These are phyloP conservation scores for Cercospora janseana DNA, from an alignment of 2,329 filamentous ascomycete genomes.

Conservation along the genomic window DNA sequence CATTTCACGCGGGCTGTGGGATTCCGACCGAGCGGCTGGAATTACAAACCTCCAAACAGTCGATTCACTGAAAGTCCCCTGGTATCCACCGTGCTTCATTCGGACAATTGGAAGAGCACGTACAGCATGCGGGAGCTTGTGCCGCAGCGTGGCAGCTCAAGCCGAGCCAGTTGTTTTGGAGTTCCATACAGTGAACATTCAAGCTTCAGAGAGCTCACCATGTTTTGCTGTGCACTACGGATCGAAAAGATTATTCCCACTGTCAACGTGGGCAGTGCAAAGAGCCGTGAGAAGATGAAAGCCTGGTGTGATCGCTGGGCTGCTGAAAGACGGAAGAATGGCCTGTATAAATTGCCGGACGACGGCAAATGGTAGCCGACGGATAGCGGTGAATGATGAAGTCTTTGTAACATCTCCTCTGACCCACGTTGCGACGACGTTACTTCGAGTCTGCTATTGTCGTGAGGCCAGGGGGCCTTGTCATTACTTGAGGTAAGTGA, in stretches of 20 bases:
- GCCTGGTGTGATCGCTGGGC: conserved; percentile 65
- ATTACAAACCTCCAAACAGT: conserved; percentile 70
- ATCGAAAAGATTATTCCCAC: conserved; percentile 92
- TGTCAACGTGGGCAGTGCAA: conserved; percentile 74
- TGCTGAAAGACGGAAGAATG: conserved; percentile 60
- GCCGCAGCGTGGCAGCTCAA: conserved; percentile 79
- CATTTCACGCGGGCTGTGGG: conserved; percentile 85
- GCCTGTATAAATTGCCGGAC: conserved; percentile 49
- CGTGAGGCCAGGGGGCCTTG: too few relatives aligned
- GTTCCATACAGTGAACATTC: conserved; percentile 96
- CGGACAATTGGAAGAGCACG: conserved; percentile 69
- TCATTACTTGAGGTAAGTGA: too few relatives aligned
- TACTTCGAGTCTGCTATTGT: too few relatives aligned
- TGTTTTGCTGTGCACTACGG: conserved; percentile 84
- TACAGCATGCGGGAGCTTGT: conserved; percentile 71
- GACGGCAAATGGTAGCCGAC: conserved; percentile 36
- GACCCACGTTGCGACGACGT: too few relatives aligned
- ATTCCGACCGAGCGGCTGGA: conserved; percentile 93
- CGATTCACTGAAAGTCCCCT: conserved; percentile 62
- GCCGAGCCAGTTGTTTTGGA: conserved; percentile 81
- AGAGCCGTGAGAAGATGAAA: conserved; percentile 65
- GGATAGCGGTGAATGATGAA: too few relatives aligned
- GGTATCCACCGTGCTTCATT: conserved; percentile 64
- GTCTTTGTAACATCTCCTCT: too few relatives aligned
- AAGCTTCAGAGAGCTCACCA: conserved; percentile 87